Base-by-base conservation (phyloP, 768 basidiomycete genomes). In the Pilatotrama ljubarskyi region DNA sequence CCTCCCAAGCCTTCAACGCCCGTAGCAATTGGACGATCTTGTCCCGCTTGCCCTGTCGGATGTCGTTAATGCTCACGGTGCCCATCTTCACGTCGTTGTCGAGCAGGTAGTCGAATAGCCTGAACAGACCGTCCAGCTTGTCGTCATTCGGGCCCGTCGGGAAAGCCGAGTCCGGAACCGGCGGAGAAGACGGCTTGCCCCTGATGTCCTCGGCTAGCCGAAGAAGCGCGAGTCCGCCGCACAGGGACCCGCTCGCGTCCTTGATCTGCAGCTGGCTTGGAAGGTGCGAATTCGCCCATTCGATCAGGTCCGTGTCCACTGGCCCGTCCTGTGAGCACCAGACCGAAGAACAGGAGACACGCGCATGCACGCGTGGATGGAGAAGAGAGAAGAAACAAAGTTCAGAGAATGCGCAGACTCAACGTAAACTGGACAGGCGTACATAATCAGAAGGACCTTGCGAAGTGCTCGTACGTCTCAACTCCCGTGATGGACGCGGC, bases 41-140 rank as follows among this genome's bases (percentile, higher is more conserved):
- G 44, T 90, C 87, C 48, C 85, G 78, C 70, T 89, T 91, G 29
- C 91, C 92, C 61, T 85, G 83, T 51, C 92, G 80, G 35, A 98
- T 81, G 73, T 98, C 96, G 70, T 96, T 96, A 75, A 97, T 95
- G 66, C 91, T 94, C 32, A 98, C 88, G 61, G 86, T 84, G 9
- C 91, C 95, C 79, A 96, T 91, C 75, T 90, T 89, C 58, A 95
- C 86, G 49, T 94, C 94, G 61, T 93, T 92, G 67, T 95, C 93
- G 47, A 98, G 81, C 55, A 97, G 74, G 74, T 93, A 95, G 74
- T 98, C 95, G 74, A 97, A 96, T 55, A 96, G 76, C 57, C 84
- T 80, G 77, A 96, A 95, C 26, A 96, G 77, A 15, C 94, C 93
- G 25, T 93, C 91, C 14, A 96, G 77, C 64, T 89, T 91, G 64